Percentiles rank a stretch among this genome's conserved stretches.
Conservation (phyloP, 768 basidiomycete genomes). For the Suillus plorans region DNA sequence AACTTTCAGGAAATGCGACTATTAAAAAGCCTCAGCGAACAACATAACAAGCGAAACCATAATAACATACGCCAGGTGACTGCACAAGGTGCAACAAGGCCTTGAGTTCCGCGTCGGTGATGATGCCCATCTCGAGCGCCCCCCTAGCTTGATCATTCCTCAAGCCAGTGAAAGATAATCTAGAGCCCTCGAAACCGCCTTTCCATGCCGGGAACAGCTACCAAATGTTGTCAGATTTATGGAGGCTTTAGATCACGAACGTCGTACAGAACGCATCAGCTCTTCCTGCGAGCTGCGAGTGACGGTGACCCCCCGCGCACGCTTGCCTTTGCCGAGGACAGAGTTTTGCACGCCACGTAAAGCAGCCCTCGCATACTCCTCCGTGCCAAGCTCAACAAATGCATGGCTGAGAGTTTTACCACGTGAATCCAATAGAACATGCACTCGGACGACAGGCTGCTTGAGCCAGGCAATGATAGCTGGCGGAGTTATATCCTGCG, state of each 20-base stretch:
- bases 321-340: constrained; percentile 74
- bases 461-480: constrained; percentile 68
- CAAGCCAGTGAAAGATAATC: constrained; percentile 66
- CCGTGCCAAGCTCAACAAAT: constrained; percentile 69
- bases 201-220: constrained; percentile 83
- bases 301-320: constrained; percentile 82
- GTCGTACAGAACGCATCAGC: constrained; percentile 73
- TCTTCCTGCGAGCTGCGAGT: constrained; percentile 80
- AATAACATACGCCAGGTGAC: constrained; percentile 67
- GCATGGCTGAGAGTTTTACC: constrained; percentile 87
- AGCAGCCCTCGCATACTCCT: constrained; percentile 62
- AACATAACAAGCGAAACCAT: background rate
- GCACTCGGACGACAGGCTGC: constrained; percentile 61
- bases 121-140: constrained; percentile 63
- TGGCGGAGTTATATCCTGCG: constrained; percentile 80
- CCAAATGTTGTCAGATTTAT: constrained; percentile 6
- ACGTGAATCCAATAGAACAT: constrained; percentile 76
- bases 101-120: constrained; percentile 67
- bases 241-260: background rate
- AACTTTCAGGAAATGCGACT: constrained; percentile 88
- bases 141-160: constrained; percentile 55
- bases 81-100: constrained; percentile 68
- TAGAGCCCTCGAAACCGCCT: constrained; percentile 67
- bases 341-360: constrained; percentile 51
- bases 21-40: constrained; percentile 16